These are phyloP conservation scores for Pythium insidiosum DNA, from an alignment of 352 stramenopile species.

Conservation along the genomic window DNA sequence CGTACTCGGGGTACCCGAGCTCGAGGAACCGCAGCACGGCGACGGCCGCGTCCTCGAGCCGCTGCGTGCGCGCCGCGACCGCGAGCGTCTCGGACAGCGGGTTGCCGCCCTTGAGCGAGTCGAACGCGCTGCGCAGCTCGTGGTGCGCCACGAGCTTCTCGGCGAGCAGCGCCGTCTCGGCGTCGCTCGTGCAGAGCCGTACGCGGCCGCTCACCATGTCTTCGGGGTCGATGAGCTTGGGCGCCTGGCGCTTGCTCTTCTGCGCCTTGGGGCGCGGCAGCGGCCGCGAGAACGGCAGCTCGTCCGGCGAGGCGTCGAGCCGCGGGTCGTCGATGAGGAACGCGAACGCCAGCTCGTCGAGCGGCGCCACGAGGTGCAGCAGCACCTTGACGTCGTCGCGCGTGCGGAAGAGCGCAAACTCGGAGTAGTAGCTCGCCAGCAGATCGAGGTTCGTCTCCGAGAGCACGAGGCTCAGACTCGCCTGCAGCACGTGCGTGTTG, in stretches of 20 bases:
- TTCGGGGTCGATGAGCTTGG: conserved; percentile 74
- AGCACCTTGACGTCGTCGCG: conserved; percentile 76
- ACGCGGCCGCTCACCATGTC: conserved; percentile 77
- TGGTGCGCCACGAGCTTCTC: conserved; percentile 75
- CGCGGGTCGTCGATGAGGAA: conserved; percentile 74
- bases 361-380: conserved; percentile 43
- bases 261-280: conserved; percentile 33
- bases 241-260: conserved; percentile 44
- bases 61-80: conserved; percentile 46
- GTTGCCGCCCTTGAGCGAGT: conserved; percentile 68
- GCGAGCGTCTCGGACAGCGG: conserved; percentile 63
- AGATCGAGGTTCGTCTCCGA: conserved; percentile 70
- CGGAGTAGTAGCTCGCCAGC: conserved; percentile 73
- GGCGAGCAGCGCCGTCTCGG: conserved; percentile 53
- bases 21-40: conserved; percentile 77
- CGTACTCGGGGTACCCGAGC: conserved; percentile 78
- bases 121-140: conserved; percentile 56
- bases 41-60: conserved; percentile 58
- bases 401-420: conserved; percentile 70
- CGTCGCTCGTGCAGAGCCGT: conserved; percentile 54
- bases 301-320: conserved; percentile 50
- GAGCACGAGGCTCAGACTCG: conserved; percentile 61
- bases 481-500: conserved; percentile 72
- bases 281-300: conserved; percentile 65
- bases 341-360: conserved; percentile 68